Evolutionary conservation across 202 grass and related monocot species (phyloP), one percentile per base, ranked within the genome.

Genomic region (Panicum virgatum): DNA sequence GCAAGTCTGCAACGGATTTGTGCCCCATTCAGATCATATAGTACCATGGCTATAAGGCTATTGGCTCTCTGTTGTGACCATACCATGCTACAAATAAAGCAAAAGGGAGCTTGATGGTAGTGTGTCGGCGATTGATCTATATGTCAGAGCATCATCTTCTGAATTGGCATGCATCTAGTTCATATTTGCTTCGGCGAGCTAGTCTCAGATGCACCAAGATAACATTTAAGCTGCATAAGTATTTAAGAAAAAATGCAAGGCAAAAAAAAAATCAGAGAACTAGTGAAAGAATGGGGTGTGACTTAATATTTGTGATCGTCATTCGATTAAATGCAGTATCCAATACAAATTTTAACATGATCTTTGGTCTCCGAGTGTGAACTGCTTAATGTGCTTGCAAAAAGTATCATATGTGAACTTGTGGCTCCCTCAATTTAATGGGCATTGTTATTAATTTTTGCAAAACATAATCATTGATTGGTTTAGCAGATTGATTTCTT

Each of bases 91-190:
- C 7, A 79, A 51, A 66, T 54, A 42, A 42, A 12, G 61, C 30
- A 37, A 48, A 53, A 39, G 3, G 30, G 32, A 40, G n/a, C n/a
- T 23, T 64, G 11, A 53, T 62, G 20, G 3, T 75, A 54, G 7
- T 72, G 39, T 29, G 22, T 13, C 5, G 38, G 27, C 26, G 9
- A 22, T 61, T 63, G 22, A 44, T 70, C 46, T 40, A 37, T 34
- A 23, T 30, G 36, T 53, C 37, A 44, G 42, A 44, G 15, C 65
- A 79, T 65, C 30, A 10, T 16, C 12, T 43, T 64, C 7, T 66
- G 59, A 47, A 52, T 26, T 34, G 45, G 8, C 56, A 82, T 47
- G 58, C 80, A 82, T 73, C 10, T 52, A 52, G 69, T 52, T 34
- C 16, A n/a, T 51, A 32, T 69, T 72, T 19, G 19, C 15, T 72